phyloP scores from a whole-genome alignment of 1,284 basidiomycete genomes.

The Fomes fomentarius region DNA sequence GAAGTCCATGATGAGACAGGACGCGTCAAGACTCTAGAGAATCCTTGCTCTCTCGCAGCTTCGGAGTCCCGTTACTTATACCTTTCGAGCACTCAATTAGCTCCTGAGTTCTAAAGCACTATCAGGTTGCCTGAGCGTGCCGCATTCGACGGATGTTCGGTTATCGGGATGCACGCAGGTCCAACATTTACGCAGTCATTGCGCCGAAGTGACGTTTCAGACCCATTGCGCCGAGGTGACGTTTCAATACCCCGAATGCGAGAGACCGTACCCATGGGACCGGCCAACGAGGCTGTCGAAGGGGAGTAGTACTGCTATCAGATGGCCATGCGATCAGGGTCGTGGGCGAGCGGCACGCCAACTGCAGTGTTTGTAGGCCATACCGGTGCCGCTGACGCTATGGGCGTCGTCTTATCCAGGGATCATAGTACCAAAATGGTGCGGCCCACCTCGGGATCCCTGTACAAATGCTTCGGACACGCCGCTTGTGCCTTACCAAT shows the following conservation, averaged over 20 bases:
- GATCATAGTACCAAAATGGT: not conserved
- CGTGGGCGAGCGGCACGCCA: constrained; percentile 4
- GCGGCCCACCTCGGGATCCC: not conserved
- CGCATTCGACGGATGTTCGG: constrained; percentile 1
- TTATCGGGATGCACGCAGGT: constrained; percentile 10
- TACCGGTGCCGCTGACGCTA: constrained; percentile 6
- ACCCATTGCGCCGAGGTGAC: constrained; percentile 6
- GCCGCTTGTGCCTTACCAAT: constrained; percentile 1
- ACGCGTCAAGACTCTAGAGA: not conserved
- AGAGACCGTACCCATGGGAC: not conserved
- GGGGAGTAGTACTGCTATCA: constrained; percentile 6
- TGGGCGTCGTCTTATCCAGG: not conserved
- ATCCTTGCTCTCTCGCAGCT: not conserved
- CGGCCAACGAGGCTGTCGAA: not conserved
- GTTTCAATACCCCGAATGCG: not conserved
- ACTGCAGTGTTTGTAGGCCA: not conserved
- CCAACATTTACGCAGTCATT: constrained; percentile 5
- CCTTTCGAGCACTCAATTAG: not conserved
- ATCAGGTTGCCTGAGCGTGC: constrained; percentile 1
- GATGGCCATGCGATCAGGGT: constrained; percentile 4
- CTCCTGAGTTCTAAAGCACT: not conserved
- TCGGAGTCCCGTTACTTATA: constrained; percentile 1
- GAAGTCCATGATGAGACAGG: constrained; percentile 7
- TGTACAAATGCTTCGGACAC: not conserved
- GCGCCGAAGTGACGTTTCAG: constrained; percentile 6